A percentile compares a stretch with the other conserved stretches of the same genome.
Conservation (phyloP, 306 rosid species). For the Cercis canadensis region DNA sequence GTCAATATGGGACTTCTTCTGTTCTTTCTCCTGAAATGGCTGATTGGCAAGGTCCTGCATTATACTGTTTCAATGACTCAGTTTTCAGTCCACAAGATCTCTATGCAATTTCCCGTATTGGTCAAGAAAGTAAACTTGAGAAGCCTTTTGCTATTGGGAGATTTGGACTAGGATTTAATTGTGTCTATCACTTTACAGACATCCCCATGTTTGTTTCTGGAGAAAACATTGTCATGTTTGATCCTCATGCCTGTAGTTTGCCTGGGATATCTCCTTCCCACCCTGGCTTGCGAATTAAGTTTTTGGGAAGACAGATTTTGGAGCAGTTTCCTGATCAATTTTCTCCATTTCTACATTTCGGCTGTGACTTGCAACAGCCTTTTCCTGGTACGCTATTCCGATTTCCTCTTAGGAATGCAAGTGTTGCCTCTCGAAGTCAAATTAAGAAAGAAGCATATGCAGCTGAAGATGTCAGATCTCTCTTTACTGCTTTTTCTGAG, state of each 20-base stretch:
- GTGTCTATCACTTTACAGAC: constrained; percentile 98
- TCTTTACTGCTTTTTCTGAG: constrained; percentile 75
- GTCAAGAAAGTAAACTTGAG: constrained; percentile 99
- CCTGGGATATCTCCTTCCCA: constrained; percentile 99
- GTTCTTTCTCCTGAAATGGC: constrained; percentile 99
- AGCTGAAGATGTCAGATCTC: constrained; percentile 84
- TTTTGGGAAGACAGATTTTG: constrained; percentile 82
- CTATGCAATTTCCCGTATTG: constrained; percentile 99
- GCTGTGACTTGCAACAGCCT: constrained; percentile 85
- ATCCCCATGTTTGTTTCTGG: constrained; percentile 96
- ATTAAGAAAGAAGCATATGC: constrained; percentile 89
- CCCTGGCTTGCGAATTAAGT: constrained; percentile 92
- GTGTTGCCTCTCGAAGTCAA: constrained; percentile 90
- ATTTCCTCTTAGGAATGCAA: constrained; percentile 85
- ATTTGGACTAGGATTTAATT: constrained; percentile 97
- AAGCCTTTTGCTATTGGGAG: constrained; percentile 97
- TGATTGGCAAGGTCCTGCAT: constrained; percentile 99
- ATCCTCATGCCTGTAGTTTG: constrained; percentile 90
- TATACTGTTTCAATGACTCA: constrained; percentile 91
- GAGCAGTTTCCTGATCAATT: constrained; percentile 99
- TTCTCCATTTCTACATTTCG: constrained; percentile 90
- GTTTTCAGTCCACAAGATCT: constrained; percentile 95
- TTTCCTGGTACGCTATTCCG: constrained; percentile 97
- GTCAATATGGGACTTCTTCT: constrained; percentile 95
- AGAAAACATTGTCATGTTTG: constrained; percentile 93